Evolutionary conservation across 306 rosid genomes (phyloP).

Genomic region (Cyamopsis tetragonoloba): DNA sequence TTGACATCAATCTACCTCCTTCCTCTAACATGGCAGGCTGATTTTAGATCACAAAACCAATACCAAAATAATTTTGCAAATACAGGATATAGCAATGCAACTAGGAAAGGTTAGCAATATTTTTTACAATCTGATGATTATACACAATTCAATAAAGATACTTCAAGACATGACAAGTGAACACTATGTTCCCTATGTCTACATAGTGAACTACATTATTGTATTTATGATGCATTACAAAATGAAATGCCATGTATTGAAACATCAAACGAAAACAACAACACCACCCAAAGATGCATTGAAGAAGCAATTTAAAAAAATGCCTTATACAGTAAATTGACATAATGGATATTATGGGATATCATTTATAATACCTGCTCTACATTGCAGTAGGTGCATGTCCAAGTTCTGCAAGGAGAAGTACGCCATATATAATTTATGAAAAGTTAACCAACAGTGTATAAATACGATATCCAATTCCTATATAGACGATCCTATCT

Average conservation of each 20-base stretch:
- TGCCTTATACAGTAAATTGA: neutral
- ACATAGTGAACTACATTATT: neutral
- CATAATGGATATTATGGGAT: slow-evolving; percentile 7
- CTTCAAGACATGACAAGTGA: slow-evolving; percentile 15
- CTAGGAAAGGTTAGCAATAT: neutral
- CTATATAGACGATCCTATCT: slow-evolving; percentile 36
- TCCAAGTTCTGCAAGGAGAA: slow-evolving; percentile 69
- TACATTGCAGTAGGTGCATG: slow-evolving; percentile 74
- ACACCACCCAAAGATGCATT: slow-evolving; percentile 14
- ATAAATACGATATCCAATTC: neutral
- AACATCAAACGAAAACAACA: slow-evolving; percentile 19
- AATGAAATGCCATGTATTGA: slow-evolving; percentile 8
- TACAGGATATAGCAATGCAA: neutral
- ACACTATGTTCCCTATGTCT: neutral
- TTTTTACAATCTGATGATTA: neutral
- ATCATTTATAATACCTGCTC: slow-evolving; percentile 64
- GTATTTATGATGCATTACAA: neutral
- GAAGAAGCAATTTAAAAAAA: slow-evolving; percentile 13
- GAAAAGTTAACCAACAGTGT: neutral
- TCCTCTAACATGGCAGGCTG: neutral
- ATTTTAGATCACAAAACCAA: slow-evolving; percentile 16
- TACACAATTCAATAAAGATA: slow-evolving; percentile 2
- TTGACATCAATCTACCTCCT: slow-evolving; percentile 9
- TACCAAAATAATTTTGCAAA: neutral
- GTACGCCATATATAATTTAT: slow-evolving; percentile 21